These are phyloP conservation scores for Diplotaxis tenuifolia DNA, from an alignment of 345 rosid species.

Conservation along the genomic window DNA sequence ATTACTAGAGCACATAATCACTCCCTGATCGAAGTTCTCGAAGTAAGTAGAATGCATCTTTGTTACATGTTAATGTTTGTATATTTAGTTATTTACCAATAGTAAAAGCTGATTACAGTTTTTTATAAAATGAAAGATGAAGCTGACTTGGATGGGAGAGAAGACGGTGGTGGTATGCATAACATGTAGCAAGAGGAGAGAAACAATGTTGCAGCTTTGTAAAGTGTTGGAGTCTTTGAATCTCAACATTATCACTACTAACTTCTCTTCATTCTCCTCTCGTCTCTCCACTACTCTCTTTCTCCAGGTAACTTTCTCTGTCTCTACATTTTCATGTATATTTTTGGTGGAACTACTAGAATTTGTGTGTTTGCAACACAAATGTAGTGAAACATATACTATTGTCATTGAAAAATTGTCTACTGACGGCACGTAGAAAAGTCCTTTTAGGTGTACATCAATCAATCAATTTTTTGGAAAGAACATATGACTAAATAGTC, in stretches of 20 bases:
- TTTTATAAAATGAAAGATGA: constrained; percentile 39
- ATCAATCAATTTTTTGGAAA: constrained; percentile 9
- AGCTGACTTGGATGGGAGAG: constrained; percentile 73
- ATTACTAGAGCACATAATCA: constrained; percentile 14
- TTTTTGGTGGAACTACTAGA: background rate
- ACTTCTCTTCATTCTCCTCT: constrained; percentile 64
- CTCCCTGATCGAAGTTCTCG: constrained; percentile 64
- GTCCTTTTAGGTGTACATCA: constrained; percentile 1
- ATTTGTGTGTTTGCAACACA: background rate
- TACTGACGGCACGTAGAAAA: constrained; percentile 18
- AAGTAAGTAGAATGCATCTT: constrained; percentile 28
- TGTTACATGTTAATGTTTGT: too few relatives aligned
- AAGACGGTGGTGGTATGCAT: constrained; percentile 70
- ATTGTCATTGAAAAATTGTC: background rate
- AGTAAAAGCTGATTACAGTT: background rate
- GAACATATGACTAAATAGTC: background rate
- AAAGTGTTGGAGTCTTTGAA: constrained; percentile 79
- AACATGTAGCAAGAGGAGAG: constrained; percentile 73
- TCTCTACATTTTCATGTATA: background rate
- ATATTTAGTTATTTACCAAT: background rate
- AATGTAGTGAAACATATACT: background rate
- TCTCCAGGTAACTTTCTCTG: constrained; percentile 47
- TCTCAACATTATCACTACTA: constrained; percentile 74
- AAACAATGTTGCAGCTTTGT: constrained; percentile 80
- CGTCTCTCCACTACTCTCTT: constrained; percentile 71